Percentiles rank a stretch among this genome's conserved stretches.
These are phyloP conservation scores for Penicillium lividum DNA, from an alignment of 495 filamentous ascomycete genomes.

Conservation along the genomic window DNA sequence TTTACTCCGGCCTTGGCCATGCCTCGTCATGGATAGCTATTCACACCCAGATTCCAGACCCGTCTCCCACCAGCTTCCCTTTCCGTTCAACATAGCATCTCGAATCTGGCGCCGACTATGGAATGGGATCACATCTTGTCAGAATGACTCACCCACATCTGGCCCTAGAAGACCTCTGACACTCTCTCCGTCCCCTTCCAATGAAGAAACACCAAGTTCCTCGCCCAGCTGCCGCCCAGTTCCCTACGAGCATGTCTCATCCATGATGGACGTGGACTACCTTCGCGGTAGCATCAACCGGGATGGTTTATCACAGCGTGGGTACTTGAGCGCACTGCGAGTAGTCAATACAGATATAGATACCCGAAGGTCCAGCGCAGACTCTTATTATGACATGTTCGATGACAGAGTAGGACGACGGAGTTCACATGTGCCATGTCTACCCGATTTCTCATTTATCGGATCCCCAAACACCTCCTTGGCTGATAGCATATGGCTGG, in stretches of 20 bases:
- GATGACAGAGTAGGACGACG: background rate
- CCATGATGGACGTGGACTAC: constrained; percentile 6
- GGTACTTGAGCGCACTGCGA: background rate
- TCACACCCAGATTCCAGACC: background rate
- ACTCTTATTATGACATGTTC: background rate
- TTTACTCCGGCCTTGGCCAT: background rate
- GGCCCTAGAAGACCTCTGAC: background rate
- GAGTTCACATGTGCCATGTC: background rate
- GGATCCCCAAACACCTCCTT: background rate
- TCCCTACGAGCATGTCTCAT: background rate
- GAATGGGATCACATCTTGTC: background rate
- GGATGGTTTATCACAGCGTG: background rate
- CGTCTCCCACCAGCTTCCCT: background rate
- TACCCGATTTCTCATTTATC: background rate
- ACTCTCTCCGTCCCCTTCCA: background rate
- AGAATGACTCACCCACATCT: background rate
- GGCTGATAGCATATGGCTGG: background rate
- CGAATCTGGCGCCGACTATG: constrained; percentile 1
- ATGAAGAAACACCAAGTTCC: background rate
- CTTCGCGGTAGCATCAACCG: background rate
- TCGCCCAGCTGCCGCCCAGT: background rate
- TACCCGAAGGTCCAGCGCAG: background rate
- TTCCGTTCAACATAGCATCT: background rate
- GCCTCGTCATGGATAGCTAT: background rate
- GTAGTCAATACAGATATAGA: background rate